phyloP scores from a whole-genome alignment of 768 basidiomycete genomes.

The Russula griseocarnosa region DNA sequence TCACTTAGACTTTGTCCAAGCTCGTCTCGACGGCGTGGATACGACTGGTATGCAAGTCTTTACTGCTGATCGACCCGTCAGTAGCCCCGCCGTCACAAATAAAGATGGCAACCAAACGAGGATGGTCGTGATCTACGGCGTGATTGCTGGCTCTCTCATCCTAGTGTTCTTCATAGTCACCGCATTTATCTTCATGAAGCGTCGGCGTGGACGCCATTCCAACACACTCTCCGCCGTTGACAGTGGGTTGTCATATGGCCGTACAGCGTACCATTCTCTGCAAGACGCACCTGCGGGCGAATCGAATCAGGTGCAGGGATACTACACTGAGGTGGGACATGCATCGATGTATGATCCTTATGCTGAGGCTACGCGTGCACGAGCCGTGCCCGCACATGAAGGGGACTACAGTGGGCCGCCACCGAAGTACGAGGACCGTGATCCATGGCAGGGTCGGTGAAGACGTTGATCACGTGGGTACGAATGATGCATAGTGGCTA shows the following conservation, averaged over 20 bases:
- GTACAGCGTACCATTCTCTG: constrained; percentile 12
- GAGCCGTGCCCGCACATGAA: neutral
- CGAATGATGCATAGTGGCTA: neutral
- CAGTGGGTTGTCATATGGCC: neutral
- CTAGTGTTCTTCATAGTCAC: neutral
- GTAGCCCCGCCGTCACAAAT: neutral
- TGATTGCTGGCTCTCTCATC: constrained; percentile 2
- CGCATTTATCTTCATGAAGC: neutral
- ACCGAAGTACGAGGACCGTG: constrained; percentile 1
- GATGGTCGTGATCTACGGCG: neutral
- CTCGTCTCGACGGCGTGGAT: constrained; percentile 31
- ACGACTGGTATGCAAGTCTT: constrained; percentile 15
- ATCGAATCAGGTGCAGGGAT: constrained; percentile 4
- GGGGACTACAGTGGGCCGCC: neutral
- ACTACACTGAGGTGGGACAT: neutral
- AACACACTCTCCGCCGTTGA: neutral
- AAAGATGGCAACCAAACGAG: neutral
- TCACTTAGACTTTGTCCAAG: constrained; percentile 37
- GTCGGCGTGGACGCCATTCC: neutral
- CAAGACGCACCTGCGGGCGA: constrained; percentile 19
- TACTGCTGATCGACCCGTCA: neutral
- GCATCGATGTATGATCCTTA: neutral
- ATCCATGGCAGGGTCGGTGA: constrained; percentile 5
- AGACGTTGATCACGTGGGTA: neutral
- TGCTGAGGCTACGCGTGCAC: neutral